phyloP scores from a whole-genome alignment of 2,329 filamentous ascomycete species.

The Aspergillus persii region DNA sequence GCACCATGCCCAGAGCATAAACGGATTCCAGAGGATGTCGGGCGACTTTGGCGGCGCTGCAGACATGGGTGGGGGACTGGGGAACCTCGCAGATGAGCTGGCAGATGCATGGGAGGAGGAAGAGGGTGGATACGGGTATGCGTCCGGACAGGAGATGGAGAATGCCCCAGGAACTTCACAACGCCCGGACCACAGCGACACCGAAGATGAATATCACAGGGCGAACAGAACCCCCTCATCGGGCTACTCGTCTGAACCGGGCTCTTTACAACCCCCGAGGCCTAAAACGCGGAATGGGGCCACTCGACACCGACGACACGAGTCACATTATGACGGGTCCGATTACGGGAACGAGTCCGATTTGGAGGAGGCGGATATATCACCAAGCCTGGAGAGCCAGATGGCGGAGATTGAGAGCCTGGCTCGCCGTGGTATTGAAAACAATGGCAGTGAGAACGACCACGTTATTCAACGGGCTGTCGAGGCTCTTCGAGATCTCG shows the following conservation, averaged over 20 bases:
- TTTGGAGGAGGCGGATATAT: constrained; percentile 53
- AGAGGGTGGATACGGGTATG: constrained; percentile 47
- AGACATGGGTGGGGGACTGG: constrained; percentile 49
- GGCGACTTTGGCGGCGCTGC: constrained; percentile 37
- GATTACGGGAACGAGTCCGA: constrained; percentile 59
- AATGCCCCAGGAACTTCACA: constrained; percentile 29
- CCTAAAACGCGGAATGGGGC: constrained; percentile 39
- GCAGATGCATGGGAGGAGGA: constrained; percentile 59
- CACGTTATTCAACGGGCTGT: constrained; percentile 53
- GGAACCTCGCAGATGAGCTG: constrained; percentile 63
- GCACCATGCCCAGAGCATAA: constrained; percentile 35
- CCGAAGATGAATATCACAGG: constrained; percentile 31
- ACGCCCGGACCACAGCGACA: constrained; percentile 30
- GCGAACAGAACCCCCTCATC: constrained; percentile 26
- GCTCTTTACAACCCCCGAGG: constrained; percentile 34
- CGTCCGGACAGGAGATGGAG: constrained; percentile 34
- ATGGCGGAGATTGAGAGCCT: constrained; percentile 57
- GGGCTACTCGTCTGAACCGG: constrained; percentile 21
- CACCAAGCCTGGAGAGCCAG: constrained; percentile 53
- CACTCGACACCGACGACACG: constrained; percentile 36
- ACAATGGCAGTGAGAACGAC: constrained; percentile 52
- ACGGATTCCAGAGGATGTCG: constrained; percentile 36
- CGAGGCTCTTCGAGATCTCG: constrained; percentile 52
- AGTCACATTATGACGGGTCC: constrained; percentile 56
- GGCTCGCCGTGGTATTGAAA: constrained; percentile 52